Base-by-base conservation (phyloP, 2,329 filamentous ascomycete genomes). In the Trichoderma brevicompactum region DNA sequence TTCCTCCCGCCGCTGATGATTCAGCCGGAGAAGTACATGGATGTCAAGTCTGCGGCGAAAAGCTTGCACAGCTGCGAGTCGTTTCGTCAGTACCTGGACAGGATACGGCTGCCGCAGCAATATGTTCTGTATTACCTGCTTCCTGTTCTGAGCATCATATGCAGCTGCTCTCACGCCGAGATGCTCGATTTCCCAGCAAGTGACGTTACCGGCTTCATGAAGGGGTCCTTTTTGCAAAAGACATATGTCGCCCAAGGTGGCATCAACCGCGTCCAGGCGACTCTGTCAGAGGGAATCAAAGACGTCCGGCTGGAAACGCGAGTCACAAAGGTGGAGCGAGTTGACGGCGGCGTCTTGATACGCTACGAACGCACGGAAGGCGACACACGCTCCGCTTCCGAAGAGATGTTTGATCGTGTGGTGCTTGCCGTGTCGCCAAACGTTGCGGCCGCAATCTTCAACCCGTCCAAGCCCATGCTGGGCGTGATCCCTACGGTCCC, bases 381-480 rank as follows among this genome's bases (percentile, higher is more conserved):
- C 7, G 38, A 65, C 49, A 15, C 58, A 1, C 66, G 55, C 5
- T 13, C 65, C 15, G 12, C 69, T 19, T 36, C 40, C n/a, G 69
- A 76, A 28, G 77, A 81, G 17, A 60, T 69, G 0, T 86, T 86
- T 60, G 83, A 87, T 60, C 77, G 76, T 2, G 83, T 85, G 0
- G 74, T 87, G 28, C 74, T 87, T 1, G 84, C 83, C 0, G 82
- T 87, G 1, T 81, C 84, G 0, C 85, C 85, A 0, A 79, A 85
- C 67, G 79, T 85, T 4, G 82, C 81, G 0, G 80, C 77, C 5
- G 72, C 72, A 6, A 77, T 87, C 12, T 87, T 83, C 66, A 68
- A 72, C 1, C 82, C 82, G 0, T 69, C 85, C 2, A 67, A 68
- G 2, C 58, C 75, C 5, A 68, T 73, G 3, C 74, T 85, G 68